These are phyloP conservation scores for Pyrus pyrifolia DNA, from an alignment of 306 rosid genomes.

Conservation along the genomic window DNA sequence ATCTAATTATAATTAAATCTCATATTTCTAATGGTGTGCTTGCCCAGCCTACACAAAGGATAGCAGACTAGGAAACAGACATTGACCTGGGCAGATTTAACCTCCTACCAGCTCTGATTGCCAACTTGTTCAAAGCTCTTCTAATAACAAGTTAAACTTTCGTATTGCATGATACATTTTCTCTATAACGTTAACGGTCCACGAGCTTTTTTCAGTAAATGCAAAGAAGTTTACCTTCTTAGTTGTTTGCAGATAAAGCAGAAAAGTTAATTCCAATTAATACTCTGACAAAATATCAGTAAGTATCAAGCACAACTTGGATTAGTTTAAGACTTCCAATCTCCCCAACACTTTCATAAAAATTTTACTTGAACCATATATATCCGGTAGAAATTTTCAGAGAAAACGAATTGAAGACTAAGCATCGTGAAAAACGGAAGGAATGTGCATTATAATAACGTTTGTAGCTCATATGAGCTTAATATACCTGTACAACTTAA, in stretches of 20 bases:
- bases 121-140: neutral
- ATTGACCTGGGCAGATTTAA: neutral
- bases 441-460: neutral
- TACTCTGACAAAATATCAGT: neutral
- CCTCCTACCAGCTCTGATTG: neutral
- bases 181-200: neutral
- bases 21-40: too few species aligned
- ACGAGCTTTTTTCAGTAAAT: neutral
- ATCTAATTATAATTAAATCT: neutral
- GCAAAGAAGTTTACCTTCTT: neutral
- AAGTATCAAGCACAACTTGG: neutral
- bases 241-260: neutral
- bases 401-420: neutral
- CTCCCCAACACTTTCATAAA: neutral
- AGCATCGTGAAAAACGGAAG: neutral
- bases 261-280: neutral
- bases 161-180: neutral
- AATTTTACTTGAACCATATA: neutral
- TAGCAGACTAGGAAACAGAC: too few species aligned
- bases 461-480: neutral
- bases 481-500: conserved; percentile 80
- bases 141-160: neutral
- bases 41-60: too few species aligned
- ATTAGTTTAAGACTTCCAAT: neutral
- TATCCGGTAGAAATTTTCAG: neutral